These are phyloP conservation scores for Podospora anserina DNA, from an alignment of 495 filamentous ascomycete species.

Conservation along the genomic window DNA sequence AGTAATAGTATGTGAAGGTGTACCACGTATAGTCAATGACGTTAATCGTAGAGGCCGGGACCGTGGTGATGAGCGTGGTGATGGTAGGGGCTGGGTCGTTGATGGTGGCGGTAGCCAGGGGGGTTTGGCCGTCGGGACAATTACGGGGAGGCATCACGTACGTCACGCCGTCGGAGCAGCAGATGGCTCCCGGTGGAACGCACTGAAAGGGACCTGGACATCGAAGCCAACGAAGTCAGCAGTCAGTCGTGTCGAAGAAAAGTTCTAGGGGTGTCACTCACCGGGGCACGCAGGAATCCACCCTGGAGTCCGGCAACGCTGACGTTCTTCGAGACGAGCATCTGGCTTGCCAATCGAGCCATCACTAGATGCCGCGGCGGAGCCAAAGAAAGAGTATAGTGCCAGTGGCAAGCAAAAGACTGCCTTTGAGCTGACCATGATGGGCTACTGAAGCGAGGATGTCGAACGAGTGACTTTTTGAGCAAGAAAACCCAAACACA, in stretches of 20 bases:
- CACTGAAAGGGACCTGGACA: conserved; percentile 13
- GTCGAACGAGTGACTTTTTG: background rate
- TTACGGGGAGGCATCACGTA: conserved; percentile 10
- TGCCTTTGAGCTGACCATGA: background rate
- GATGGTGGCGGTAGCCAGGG: conserved; percentile 5
- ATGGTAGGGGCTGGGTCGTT: background rate
- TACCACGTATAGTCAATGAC: conserved; percentile 13
- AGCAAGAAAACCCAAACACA: background rate
- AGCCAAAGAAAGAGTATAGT: background rate
- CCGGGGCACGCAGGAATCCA: conserved; percentile 21
- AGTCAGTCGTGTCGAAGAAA: background rate
- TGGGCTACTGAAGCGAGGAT: background rate
- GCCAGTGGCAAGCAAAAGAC: background rate
- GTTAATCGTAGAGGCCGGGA: background rate
- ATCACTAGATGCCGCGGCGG: background rate
- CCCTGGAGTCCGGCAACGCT: conserved; percentile 3
- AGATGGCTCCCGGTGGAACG: conserved; percentile 15
- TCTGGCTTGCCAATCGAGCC: background rate
- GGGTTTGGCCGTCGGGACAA: conserved; percentile 13
- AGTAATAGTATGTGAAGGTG: conserved; percentile 9
- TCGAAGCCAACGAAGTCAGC: background rate
- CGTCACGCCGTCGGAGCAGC: conserved; percentile 18
- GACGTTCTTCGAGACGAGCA: background rate
- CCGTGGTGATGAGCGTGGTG: background rate
- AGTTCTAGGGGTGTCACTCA: background rate